These are phyloP conservation scores for Fusarium sp. DNA, from an alignment of 2,329 filamentous ascomycete species.

Conservation along the genomic window DNA sequence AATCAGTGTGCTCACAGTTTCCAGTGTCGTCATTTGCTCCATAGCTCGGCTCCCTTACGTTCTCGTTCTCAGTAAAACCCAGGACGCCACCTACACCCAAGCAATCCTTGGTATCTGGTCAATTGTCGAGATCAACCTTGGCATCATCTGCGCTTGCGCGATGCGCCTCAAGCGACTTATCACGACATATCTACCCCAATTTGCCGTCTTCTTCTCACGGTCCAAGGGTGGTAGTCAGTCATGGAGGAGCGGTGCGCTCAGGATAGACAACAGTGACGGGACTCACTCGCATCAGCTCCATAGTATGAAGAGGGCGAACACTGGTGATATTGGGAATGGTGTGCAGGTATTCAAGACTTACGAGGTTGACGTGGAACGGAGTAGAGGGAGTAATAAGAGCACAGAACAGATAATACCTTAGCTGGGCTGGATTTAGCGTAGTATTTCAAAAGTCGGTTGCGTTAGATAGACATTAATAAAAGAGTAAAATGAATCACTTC, in stretches of 20 bases:
- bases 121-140: not conserved
- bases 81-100: not conserved
- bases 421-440: not conserved
- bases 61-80: not conserved
- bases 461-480: not conserved
- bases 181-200: not conserved
- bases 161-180: not conserved
- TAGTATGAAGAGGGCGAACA: not conserved
- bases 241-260: not conserved
- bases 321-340: not conserved
- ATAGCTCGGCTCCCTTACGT: not conserved
- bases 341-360: not conserved
- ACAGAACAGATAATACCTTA: not conserved
- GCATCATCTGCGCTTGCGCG: not conserved
- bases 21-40: not conserved
- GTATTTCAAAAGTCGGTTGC: not conserved
- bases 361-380: not conserved
- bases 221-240: not conserved
- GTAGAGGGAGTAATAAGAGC: not conserved
- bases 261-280: not conserved
- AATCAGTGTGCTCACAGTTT: not conserved
- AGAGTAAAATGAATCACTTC: not conserved
- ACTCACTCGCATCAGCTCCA: not conserved
- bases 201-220: not conserved
- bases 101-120: not conserved